Conservation (phyloP, 2,329 filamentous ascomycete genomes). For the Colletotrichum horii region DNA sequence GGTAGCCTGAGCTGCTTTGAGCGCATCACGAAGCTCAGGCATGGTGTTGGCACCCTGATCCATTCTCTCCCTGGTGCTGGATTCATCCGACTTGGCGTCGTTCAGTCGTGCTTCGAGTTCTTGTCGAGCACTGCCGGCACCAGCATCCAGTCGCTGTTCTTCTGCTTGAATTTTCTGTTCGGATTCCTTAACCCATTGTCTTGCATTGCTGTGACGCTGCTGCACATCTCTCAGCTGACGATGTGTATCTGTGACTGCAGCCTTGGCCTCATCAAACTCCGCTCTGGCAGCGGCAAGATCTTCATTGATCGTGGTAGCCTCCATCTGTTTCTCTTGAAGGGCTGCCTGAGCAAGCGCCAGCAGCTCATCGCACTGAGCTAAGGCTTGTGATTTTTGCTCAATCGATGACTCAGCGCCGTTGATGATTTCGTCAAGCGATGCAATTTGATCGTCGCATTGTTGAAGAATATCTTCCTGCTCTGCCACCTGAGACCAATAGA, state of each 20-base stretch:
- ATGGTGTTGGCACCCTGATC: neutral
- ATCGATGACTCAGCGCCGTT: slow-evolving; percentile 48
- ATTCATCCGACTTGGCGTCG: slow-evolving; percentile 27
- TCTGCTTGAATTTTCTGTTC: slow-evolving; percentile 59
- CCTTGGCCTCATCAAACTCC: slow-evolving; percentile 57
- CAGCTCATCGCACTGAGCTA: slow-evolving; percentile 27
- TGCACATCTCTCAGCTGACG: slow-evolving; percentile 66
- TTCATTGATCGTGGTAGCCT: neutral
- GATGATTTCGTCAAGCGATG: slow-evolving; percentile 39
- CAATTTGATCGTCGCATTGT: slow-evolving; percentile 30
- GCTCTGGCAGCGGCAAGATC: slow-evolving; percentile 21
- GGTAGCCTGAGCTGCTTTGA: neutral
- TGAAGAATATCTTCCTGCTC: slow-evolving; percentile 68
- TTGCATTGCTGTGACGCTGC: slow-evolving; percentile 58
- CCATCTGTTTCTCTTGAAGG: neutral
- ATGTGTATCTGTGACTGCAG: slow-evolving; percentile 62
- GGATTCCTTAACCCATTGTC: slow-evolving; percentile 49
- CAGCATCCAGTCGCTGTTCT: slow-evolving; percentile 65
- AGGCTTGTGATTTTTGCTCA: slow-evolving; percentile 41
- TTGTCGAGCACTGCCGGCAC: slow-evolving; percentile 72
- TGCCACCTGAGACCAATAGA: slow-evolving; percentile 87
- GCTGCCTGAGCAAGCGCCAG: neutral
- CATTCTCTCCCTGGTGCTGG: slow-evolving; percentile 18
- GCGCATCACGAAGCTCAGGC: neutral
- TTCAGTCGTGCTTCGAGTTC: slow-evolving; percentile 36